Evolutionary conservation across 495 filamentous ascomycete species (phyloP).

Genomic region (Aspergillus homomorphus): DNA sequence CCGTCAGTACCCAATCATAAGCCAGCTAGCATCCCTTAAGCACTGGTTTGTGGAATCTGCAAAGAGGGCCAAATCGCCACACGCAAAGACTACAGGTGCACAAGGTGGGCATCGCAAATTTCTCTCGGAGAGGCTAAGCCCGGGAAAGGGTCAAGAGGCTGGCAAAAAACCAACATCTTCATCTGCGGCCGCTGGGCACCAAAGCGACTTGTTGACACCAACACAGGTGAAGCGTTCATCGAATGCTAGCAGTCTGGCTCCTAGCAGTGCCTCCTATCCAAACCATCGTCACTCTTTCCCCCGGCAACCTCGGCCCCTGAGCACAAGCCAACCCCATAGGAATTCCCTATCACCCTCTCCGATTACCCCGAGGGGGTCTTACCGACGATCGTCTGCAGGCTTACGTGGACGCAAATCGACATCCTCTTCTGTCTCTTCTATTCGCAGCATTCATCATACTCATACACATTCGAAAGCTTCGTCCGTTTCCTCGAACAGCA

Average conservation of each 20-base stretch:
- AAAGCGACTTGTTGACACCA: slow-evolving; percentile 34
- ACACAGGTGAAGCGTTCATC: slow-evolving; percentile 46
- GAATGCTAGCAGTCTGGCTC: slow-evolving; percentile 44
- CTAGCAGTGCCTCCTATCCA: slow-evolving; percentile 46
- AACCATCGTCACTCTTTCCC: slow-evolving; percentile 47
- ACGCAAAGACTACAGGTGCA: slow-evolving; percentile 31
- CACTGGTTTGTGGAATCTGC: slow-evolving; percentile 80
- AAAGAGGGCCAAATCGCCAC: slow-evolving; percentile 69
- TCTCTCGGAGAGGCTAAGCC: slow-evolving; percentile 42
- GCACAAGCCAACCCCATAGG: slow-evolving; percentile 58
- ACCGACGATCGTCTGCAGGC: slow-evolving; percentile 69
- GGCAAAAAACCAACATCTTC: slow-evolving; percentile 26
- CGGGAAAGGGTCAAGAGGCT: slow-evolving; percentile 40
- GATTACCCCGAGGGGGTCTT: slow-evolving; percentile 80
- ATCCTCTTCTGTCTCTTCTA: slow-evolving; percentile 89
- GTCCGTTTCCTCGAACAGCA: slow-evolving; percentile 82
- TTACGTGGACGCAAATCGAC: slow-evolving; percentile 92
- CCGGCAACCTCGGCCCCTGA: slow-evolving; percentile 49
- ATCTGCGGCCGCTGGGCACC: slow-evolving; percentile 22
- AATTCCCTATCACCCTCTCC: slow-evolving; percentile 88
- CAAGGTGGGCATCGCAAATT: slow-evolving; percentile 35
- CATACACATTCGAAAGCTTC: slow-evolving; percentile 92
- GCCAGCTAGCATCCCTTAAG: slow-evolving; percentile 81
- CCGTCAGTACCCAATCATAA: slow-evolving; percentile 68
- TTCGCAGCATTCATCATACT: slow-evolving; percentile 82